Conservation (phyloP, 2,329 filamentous ascomycete species). For the Epicoccum nigrum region DNA sequence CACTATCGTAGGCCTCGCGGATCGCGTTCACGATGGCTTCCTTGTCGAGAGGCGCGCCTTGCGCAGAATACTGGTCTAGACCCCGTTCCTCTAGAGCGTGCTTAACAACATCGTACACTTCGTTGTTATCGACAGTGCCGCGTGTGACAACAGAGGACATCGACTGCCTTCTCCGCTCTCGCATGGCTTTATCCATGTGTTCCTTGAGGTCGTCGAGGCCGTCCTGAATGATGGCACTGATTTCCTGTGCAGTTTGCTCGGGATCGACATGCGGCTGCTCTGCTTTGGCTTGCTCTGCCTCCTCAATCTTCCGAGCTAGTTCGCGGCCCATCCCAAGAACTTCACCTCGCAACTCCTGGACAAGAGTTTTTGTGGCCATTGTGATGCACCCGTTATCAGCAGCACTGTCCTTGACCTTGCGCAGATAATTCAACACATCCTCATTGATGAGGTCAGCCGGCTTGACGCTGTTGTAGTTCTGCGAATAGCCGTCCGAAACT, state of each 20-base stretch:
- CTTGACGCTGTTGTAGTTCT: constrained; percentile 54
- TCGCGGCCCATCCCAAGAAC: constrained; percentile 94
- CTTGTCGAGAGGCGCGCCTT: constrained; percentile 56
- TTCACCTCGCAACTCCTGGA: constrained; percentile 88
- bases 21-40: constrained; percentile 88
- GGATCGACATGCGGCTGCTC: constrained; percentile 49
- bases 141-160: constrained; percentile 67
- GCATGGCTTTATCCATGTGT: constrained; percentile 80
- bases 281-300: constrained; percentile 59
- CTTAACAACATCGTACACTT: constrained; percentile 84
- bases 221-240: constrained; percentile 78
- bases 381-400: constrained; percentile 86
- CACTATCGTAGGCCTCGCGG: constrained; percentile 85
- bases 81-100: constrained; percentile 69
- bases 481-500: constrained; percentile 32
- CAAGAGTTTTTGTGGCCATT: constrained; percentile 87
- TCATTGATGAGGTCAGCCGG: constrained; percentile 67
- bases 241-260: constrained; percentile 65
- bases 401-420: constrained; percentile 89
- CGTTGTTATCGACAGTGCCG: constrained; percentile 75
- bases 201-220: constrained; percentile 81
- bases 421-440: constrained; percentile 81
- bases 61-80: constrained; percentile 53
- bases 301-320: constrained; percentile 83
- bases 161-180: constrained; percentile 73